Conservation (phyloP, 2,329 filamentous ascomycete species). For the Fusarium oligoseptatum region DNA sequence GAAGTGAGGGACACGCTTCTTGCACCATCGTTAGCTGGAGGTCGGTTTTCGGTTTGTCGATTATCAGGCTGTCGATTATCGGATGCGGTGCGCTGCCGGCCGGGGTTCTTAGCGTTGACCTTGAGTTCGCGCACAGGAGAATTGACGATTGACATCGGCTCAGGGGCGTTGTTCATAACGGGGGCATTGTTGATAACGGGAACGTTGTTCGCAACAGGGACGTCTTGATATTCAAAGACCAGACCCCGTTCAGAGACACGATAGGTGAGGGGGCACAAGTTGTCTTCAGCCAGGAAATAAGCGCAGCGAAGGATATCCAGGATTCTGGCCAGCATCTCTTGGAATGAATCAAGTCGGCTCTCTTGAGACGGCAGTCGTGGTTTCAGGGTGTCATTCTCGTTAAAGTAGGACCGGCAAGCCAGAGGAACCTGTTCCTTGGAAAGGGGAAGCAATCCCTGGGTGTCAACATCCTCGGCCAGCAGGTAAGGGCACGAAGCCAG, state of each 20-base stretch:
- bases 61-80: constrained; percentile 23
- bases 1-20: constrained; percentile 19
- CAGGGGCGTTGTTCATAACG: neutral
- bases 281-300: constrained; percentile 60
- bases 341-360: constrained; percentile 48
- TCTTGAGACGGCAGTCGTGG: constrained; percentile 53
- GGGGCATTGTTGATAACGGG: neutral
- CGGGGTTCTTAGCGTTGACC: constrained; percentile 16
- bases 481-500: constrained; percentile 62
- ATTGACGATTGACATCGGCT: constrained; percentile 35
- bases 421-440: constrained; percentile 54
- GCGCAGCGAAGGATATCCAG: constrained; percentile 64
- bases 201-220: neutral
- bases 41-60: constrained; percentile 18
- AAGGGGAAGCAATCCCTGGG: constrained; percentile 60
- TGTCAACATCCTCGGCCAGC: constrained; percentile 64
- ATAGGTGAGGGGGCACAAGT: constrained; percentile 54
- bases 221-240: constrained; percentile 51
- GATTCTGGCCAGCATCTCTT: constrained; percentile 60
- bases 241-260: constrained; percentile 47
- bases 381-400: constrained; percentile 54
- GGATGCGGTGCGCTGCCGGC: constrained; percentile 22
- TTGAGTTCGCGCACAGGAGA: constrained; percentile 23
- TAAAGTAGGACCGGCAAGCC: constrained; percentile 56
- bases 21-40: constrained; percentile 6